Base-by-base conservation (phyloP, 164 flowering plant genomes). In the Tinospora cordifolia region DNA sequence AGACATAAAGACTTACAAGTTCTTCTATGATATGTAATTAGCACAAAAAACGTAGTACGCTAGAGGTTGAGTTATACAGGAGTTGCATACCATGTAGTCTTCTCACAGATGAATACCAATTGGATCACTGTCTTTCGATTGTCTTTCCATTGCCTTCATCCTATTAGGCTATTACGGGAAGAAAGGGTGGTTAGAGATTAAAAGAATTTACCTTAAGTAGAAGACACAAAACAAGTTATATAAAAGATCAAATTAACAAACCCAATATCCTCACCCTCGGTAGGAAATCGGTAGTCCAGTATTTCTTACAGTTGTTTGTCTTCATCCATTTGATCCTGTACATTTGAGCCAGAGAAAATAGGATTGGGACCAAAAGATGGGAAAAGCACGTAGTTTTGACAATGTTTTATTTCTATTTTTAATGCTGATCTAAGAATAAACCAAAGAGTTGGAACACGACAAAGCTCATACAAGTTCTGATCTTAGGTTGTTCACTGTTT, bases 311-410 rank as follows among this genome's bases (percentile, higher is more conserved):
- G 75, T 63, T 86, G 87, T 58, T 81, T 85, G 71, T 90, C 88
- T 62, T 90, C 81, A 7, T 82, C 86, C 92, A 91, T 85, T 82
- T 88, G 91, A 67, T 82, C 88, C 98, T 93, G 62, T 36, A 66
- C 44, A 72, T 24, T 51, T 15, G 12, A 75, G 72, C 57, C 36
- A 39, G 71, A 39, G 41, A 17, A 41, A n/a, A 44, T 13, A n/a
- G 8, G 44, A 67, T 15, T 44, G 8, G 51, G 26, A 49, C 49
- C 36, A 8, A 44, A 8, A 21, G 49, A 8, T 17, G 44, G 21
- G 14, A 49, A 8, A 54, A 8, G 38, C 30, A 40, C 57, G 36
- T 22, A 40, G 30, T 6, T 11, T 25, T 27, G 57, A 30, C 54
- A 60, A 46, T 44, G 65, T 14, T 11, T n/a, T 39, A 34, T 47